Conservation (phyloP, 305 asterid genomes). For the Vinca major region DNA sequence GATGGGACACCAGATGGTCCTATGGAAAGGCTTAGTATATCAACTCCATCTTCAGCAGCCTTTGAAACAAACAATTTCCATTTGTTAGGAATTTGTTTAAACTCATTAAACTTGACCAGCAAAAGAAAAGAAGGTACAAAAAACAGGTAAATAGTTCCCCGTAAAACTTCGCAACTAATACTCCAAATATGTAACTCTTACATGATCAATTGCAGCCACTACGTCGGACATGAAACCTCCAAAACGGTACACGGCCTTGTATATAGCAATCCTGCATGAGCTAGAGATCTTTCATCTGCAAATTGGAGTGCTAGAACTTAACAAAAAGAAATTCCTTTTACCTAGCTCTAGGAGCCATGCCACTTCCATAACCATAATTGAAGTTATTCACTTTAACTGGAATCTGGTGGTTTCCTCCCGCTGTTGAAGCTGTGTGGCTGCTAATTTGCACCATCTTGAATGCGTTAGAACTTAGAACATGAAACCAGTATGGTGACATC, state of each 20-base stretch:
- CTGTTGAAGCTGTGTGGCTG: conserved; percentile 67
- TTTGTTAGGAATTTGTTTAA: not conserved
- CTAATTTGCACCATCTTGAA: conserved; percentile 16
- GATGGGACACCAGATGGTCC: conserved; percentile 48
- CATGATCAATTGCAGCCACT: conserved; percentile 70
- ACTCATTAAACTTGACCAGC: not conserved
- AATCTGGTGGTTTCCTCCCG: conserved; percentile 45
- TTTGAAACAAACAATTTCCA: conserved; percentile 13
- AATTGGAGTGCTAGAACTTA: not conserved
- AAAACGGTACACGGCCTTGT: conserved; percentile 46
- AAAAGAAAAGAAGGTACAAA: not conserved
- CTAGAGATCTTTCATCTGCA: not conserved
- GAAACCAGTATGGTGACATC: not conserved
- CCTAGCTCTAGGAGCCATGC: conserved; percentile 73
- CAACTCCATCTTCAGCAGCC: conserved; percentile 73
- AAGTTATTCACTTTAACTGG: conserved; percentile 38
- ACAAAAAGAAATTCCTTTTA: conserved; percentile 7
- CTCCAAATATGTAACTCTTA: conserved; percentile 5
- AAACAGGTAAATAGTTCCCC: not conserved
- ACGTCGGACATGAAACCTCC: conserved; percentile 70
- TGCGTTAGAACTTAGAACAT: conserved; percentile 10
- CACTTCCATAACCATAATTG: conserved; percentile 50
- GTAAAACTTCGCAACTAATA: not conserved
- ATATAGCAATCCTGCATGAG: conserved; percentile 48
- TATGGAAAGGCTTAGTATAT: conserved; percentile 49